phyloP scores from a whole-genome alignment of 371 early-diverging fungal species.

The Mortierella sp. region DNA sequence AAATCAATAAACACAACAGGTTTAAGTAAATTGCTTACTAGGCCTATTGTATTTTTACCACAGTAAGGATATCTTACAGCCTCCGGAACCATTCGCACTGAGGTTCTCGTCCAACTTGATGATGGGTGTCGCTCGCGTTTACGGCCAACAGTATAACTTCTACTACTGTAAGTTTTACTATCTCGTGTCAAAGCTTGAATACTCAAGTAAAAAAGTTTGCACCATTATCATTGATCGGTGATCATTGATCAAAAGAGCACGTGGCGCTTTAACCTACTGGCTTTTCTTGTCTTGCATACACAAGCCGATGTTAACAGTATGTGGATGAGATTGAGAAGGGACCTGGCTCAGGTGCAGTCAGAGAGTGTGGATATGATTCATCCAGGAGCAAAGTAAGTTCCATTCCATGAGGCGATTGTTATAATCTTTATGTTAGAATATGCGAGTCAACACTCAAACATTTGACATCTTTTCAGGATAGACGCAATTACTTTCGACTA shows the following conservation, averaged over 20 bases:
- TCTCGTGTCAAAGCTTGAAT: background rate
- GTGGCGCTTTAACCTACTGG: background rate
- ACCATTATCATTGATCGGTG: background rate
- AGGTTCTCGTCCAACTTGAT: conserved; percentile 67
- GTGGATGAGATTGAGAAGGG: conserved; percentile 48
- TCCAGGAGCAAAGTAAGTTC: conserved; percentile 33
- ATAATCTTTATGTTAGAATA: background rate
- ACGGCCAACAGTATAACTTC: conserved; percentile 62
- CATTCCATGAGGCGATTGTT: background rate
- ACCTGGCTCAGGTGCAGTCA: conserved; percentile 28
- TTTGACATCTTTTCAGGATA: background rate
- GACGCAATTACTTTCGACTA: conserved; percentile 47
- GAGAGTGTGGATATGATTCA: conserved; percentile 36
- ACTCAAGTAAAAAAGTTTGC: too few species aligned
- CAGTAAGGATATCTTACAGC: conserved; percentile 59
- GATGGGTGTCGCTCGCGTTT: conserved; percentile 64
- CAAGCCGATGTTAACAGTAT: conserved; percentile 50
- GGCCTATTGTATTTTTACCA: background rate
- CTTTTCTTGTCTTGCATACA: background rate
- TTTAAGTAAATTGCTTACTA: background rate
- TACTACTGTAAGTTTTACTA: conserved; percentile 43
- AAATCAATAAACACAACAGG: background rate
- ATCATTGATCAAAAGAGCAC: background rate
- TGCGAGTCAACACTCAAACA: background rate
- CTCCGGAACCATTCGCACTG: conserved; percentile 69